Conservation (phyloP, 768 basidiomycete species). For the Amanita pallidorosea region DNA sequence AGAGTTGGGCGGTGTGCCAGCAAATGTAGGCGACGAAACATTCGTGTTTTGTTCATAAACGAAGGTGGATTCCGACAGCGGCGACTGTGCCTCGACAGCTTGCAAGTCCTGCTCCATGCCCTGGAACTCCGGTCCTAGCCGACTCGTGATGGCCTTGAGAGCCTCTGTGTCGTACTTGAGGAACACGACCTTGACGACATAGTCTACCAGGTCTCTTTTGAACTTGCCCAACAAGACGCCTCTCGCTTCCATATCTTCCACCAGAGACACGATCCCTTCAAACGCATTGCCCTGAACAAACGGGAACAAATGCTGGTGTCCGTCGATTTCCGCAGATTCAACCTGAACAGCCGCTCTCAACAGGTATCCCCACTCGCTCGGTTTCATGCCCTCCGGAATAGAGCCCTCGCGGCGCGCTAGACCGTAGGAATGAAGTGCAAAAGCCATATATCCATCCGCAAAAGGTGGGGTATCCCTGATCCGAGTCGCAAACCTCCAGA, state of each 20-base stretch:
- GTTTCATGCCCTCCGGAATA: constrained; percentile 18
- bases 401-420: constrained; percentile 18
- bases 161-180: not conserved
- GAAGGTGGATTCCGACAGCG: not conserved
- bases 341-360: constrained; percentile 28
- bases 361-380: constrained; percentile 36
- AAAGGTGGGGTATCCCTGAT: constrained; percentile 20
- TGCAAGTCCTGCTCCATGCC: too few relatives aligned
- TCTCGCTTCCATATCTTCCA: constrained; percentile 27
- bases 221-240: constrained; percentile 20
- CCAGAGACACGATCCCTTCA: constrained; percentile 28
- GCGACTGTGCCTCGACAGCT: not conserved
- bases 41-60: not conserved
- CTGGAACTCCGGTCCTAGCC: constrained; percentile 5
- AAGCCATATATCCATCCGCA: constrained; percentile 20
- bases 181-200: constrained; percentile 13
- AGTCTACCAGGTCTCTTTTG: constrained; percentile 13
- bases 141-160: not conserved
- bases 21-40: not conserved
- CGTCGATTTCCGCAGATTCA: constrained; percentile 19
- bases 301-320: constrained; percentile 10
- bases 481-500: constrained; percentile 22
- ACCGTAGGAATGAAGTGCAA: constrained; percentile 35
- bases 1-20: not conserved
- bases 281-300: constrained; percentile 20